A percentile compares a stretch with the other conserved stretches of the same genome.
Conservation (phyloP, 768 basidiomycete species). For the Chalciporus pseudorubinellus region DNA sequence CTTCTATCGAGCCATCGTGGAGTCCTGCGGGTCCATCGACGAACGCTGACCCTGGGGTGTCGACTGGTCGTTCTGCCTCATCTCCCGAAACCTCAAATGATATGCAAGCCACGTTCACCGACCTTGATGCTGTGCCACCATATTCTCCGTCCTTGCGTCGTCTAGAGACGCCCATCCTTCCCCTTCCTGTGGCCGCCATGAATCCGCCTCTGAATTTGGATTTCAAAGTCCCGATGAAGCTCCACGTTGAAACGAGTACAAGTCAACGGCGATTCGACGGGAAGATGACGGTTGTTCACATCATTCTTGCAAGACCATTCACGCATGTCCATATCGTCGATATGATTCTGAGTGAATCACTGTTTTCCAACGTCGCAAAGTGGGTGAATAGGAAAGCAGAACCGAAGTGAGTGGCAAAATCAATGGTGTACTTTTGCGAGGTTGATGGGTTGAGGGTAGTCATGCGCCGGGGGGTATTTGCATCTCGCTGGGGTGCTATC, state of each 20-base stretch:
- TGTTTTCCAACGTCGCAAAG: constrained; percentile 26
- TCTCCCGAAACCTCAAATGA: background rate
- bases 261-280: constrained; percentile 11
- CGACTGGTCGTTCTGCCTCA: background rate
- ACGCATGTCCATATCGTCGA: constrained; percentile 19
- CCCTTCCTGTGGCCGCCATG: constrained; percentile 9
- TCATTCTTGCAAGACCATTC: constrained; percentile 19
- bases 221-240: constrained; percentile 12
- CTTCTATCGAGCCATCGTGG: too few species aligned
- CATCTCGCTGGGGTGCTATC: constrained; percentile 47
- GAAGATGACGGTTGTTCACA: constrained; percentile 20
- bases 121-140: background rate
- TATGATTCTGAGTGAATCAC: constrained; percentile 30
- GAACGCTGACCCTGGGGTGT: background rate
- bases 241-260: background rate
- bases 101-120: background rate
- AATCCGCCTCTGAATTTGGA: constrained; percentile 17
- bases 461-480: constrained; percentile 39
- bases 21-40: background rate
- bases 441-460: constrained; percentile 19
- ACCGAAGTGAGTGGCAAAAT: constrained; percentile 30
- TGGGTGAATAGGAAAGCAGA: constrained; percentile 37
- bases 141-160: background rate
- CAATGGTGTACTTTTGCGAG: background rate
- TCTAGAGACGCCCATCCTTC: constrained; percentile 8